Percentiles rank a stretch among this genome's conserved stretches.
Conservation (phyloP, 2,329 filamentous ascomycete species). For the Microsporum ferrugineum region DNA sequence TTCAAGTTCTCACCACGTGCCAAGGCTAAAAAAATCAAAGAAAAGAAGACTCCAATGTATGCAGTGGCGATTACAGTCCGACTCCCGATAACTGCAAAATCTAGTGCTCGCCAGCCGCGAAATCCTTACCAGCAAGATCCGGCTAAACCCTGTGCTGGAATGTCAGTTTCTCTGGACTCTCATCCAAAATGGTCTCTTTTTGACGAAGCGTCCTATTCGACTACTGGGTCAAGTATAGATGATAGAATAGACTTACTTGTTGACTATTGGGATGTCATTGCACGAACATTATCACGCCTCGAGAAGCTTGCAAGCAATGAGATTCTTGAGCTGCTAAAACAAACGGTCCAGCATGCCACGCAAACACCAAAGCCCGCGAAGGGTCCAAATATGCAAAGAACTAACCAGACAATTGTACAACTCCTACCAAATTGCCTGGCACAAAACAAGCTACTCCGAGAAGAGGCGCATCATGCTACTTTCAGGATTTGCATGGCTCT, state of each 20-base stretch:
- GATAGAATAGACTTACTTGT: slow-evolving; percentile 46
- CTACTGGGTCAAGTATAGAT: slow-evolving; percentile 40
- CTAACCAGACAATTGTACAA: slow-evolving; percentile 39
- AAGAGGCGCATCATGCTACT: slow-evolving; percentile 37
- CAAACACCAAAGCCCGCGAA: slow-evolving; percentile 35
- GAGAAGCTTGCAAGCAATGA: slow-evolving; percentile 43
- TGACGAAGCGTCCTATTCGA: slow-evolving; percentile 33
- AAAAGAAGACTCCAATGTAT: slow-evolving; percentile 48
- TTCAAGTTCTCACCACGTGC: slow-evolving; percentile 30
- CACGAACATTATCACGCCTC: slow-evolving; percentile 43
- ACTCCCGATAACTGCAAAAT: slow-evolving; percentile 35
- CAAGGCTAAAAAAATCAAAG: slow-evolving; percentile 38
- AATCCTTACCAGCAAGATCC: slow-evolving; percentile 23
- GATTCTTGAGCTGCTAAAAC: slow-evolving; percentile 41
- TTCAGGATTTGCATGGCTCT: slow-evolving; percentile 44
- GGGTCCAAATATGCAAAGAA: slow-evolving; percentile 38
- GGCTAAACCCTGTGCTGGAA: slow-evolving; percentile 17
- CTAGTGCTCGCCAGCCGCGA: slow-evolving; percentile 26
- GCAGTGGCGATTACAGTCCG: slow-evolving; percentile 48
- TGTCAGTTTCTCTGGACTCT: slow-evolving; percentile 34
- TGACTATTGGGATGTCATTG: slow-evolving; percentile 50
- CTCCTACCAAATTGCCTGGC: slow-evolving; percentile 40
- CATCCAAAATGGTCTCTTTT: slow-evolving; percentile 30
- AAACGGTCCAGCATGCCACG: slow-evolving; percentile 33
- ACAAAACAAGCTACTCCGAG: slow-evolving; percentile 35